Evolutionary conservation across 176 grass and related monocot genomes (phyloP).

Genomic region (Poa annua): DNA sequence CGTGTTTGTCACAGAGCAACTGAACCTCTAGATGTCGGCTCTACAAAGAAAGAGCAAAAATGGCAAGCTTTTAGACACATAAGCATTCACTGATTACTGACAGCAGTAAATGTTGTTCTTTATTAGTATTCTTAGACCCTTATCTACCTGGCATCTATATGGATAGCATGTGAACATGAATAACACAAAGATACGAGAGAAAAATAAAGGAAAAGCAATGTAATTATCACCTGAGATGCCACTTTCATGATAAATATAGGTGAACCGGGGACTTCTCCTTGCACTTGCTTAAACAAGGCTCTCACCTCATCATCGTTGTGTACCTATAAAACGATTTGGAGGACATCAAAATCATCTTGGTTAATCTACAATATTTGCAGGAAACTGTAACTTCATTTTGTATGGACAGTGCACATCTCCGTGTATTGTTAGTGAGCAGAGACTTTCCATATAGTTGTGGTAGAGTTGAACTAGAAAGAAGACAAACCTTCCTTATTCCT

Average conservation of each 20-base stretch:
- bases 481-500: constrained; percentile 96
- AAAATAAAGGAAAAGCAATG: constrained; percentile 6
- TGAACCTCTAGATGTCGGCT: constrained; percentile 99
- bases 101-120: constrained; percentile 14
- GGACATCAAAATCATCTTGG: constrained; percentile 38
- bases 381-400: constrained; percentile 11
- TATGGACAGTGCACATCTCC: constrained; percentile 18
- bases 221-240: constrained; percentile 89
- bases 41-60: constrained; percentile 52
- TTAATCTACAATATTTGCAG: constrained; percentile 6
- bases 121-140: not conserved
- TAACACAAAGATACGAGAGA: not conserved
- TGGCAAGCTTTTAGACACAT: constrained; percentile 32
- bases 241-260: constrained; percentile 99
- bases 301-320: constrained; percentile 98
- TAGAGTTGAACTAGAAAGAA: constrained; percentile 50
- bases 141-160: constrained; percentile 1
- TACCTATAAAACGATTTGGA: constrained; percentile 60
- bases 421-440: not conserved
- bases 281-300: constrained; percentile 97
- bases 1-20: constrained; percentile 91
- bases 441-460: constrained; percentile 12
- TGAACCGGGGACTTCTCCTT: constrained; percentile 98
- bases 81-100: constrained; percentile 34
- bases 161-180: constrained; percentile 21